A percentile compares a stretch with the other conserved stretches of the same genome.
Evolutionary conservation across 2,329 filamentous ascomycete genomes (phyloP).

Genomic region (Neophaeococcomyces mojaviensis): DNA sequence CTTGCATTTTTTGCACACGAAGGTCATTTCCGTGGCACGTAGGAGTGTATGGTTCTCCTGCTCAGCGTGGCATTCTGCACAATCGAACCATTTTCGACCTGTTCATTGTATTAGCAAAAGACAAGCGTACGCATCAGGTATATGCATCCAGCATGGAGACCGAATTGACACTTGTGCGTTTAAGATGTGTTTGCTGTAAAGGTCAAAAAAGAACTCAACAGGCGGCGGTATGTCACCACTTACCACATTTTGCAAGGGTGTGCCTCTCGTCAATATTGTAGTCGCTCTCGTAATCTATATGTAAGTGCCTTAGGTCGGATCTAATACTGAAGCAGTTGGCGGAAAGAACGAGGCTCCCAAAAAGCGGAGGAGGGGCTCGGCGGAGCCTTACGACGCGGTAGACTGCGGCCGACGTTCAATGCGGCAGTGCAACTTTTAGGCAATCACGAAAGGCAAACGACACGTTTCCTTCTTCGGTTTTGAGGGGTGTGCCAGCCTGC

Average conservation of each 20-base stretch:
- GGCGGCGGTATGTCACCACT: background rate
- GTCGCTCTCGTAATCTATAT: background rate
- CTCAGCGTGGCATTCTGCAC: conserved; percentile 86
- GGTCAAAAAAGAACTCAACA: background rate
- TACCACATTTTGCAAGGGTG: background rate
- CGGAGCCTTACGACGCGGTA: too few species aligned
- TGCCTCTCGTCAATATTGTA: background rate
- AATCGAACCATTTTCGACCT: conserved; percentile 98
- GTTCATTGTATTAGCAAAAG: conserved; percentile 7
- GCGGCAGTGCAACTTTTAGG: too few species aligned
- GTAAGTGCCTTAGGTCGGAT: background rate
- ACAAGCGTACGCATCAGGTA: too few species aligned
- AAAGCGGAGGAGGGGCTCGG: too few species aligned
- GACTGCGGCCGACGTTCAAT: too few species aligned
- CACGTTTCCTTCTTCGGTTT: background rate
- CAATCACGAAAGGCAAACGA: background rate
- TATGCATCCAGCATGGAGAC: conserved; percentile 73
- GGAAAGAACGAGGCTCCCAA: background rate
- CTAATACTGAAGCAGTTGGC: background rate
- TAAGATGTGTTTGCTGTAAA: conserved; percentile 81
- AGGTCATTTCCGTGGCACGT: conserved; percentile 79
- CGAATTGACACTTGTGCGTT: conserved; percentile 97
- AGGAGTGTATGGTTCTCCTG: conserved; percentile 67
- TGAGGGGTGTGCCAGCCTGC: too few species aligned
- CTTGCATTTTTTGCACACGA: conserved; percentile 98